These are phyloP conservation scores for Phylloboletellus chloephorus DNA, from an alignment of 1,284 basidiomycete genomes.

Conservation along the genomic window DNA sequence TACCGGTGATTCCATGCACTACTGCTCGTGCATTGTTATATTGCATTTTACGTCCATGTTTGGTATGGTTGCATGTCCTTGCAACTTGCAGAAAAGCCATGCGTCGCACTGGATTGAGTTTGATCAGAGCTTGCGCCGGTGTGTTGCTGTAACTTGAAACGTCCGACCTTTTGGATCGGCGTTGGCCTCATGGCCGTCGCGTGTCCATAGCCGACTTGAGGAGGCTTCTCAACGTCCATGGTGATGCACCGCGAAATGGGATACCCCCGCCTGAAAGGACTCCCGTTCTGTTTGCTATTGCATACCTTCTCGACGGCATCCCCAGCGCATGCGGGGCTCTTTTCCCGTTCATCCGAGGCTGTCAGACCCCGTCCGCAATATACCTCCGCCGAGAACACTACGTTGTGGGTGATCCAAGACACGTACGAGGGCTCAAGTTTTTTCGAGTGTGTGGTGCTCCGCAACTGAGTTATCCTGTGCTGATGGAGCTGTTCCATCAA, in stretches of 20 bases:
- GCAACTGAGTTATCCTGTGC: neutral
- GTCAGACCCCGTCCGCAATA: conserved; percentile 15
- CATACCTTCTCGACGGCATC: conserved; percentile 11
- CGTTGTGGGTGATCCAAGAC: conserved; percentile 53
- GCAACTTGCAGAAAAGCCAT: conserved; percentile 14
- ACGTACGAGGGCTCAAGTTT: conserved; percentile 49
- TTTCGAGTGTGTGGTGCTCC: conserved; percentile 44
- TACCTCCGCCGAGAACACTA: conserved; percentile 40
- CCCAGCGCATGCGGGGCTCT: conserved; percentile 13
- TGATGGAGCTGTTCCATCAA: conserved; percentile 26
- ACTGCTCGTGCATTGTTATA: conserved; percentile 7
- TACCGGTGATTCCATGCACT: conserved; percentile 71
- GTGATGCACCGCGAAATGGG: conserved; percentile 20
- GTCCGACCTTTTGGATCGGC: neutral
- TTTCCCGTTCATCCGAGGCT: conserved; percentile 3
- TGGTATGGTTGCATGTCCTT: conserved; percentile 21
- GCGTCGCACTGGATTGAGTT: neutral
- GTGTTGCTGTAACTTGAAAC: no score
- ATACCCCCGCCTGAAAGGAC: conserved; percentile 10
- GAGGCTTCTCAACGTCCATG: no score
- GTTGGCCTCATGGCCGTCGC: conserved; percentile 20
- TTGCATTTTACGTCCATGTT: conserved; percentile 14
- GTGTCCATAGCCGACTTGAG: no score
- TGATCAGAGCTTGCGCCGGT: no score
- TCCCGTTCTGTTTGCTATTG: conserved; percentile 13